Base-by-base conservation (phyloP, 2,329 filamentous ascomycete genomes). In the Didymellaceae sp. region DNA sequence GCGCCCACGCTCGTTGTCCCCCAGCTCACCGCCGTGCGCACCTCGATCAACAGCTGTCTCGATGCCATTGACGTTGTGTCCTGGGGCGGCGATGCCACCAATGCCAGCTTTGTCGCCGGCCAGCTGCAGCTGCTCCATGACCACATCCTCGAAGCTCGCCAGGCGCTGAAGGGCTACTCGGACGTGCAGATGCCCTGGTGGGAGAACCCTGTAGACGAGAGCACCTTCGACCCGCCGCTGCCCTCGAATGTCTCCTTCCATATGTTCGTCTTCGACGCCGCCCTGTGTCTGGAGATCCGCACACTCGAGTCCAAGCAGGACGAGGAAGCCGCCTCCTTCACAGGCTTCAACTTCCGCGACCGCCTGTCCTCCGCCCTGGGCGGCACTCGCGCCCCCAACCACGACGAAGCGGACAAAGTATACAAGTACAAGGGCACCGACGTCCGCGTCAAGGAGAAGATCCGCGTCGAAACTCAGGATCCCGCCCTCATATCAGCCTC, bases 381-480 rank as follows among this genome's bases (percentile, higher is more conserved):
- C 11, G 77, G 72, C 10, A 53, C 67, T 1, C 69, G 72, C 50
- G 61, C 68, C 3, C 76, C 74, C 10, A 61, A 65, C 6, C 78
- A 81, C 57, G 78, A 80, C 42, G 93, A 97, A 74, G 86, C 87
- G 57, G 88, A 93, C 53, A 82, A 86, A 28, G 77, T 89, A 0
- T 97, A 96, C 71, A 78, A 77, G 4, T 97, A 82, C 74, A 65
- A 77, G 11, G 82, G 83, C 4, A 81, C 85, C 47, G 86, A 94
- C 54, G 91, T 97, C 2, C 87, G 85, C 57, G 93, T 97, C 35
- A 86, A 87, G 60, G 93, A 97, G 71, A 97, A 97, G 76, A 84
- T 96, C 4, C 82, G 89, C 31, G 87, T 97, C 2, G 92, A 96
- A 73, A 93, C 86, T 64, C 90, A 91, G 46, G 92, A 97, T 71